Conservation (phyloP, 192 early-diverging fungal genomes). For the Coemansia sp. region DNA sequence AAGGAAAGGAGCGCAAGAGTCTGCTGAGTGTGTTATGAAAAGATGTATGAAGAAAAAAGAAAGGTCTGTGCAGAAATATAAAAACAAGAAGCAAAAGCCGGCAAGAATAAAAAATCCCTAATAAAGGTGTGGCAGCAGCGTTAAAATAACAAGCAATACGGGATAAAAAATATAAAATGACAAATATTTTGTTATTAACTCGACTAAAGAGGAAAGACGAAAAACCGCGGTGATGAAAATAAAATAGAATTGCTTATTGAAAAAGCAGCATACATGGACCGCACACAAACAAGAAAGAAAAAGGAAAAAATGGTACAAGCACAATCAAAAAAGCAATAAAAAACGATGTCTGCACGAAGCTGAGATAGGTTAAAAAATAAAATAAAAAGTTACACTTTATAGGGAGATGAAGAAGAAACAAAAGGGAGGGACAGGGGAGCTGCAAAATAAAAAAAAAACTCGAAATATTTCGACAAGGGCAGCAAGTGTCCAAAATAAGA, state of each 20-base stretch:
- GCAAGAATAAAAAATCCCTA: not conserved
- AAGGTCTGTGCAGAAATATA: conserved; percentile 1
- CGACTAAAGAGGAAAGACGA: not conserved
- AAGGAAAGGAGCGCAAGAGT: too few species aligned
- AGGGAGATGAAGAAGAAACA: not conserved
- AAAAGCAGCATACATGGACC: too few species aligned
- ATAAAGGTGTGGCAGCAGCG: not conserved
- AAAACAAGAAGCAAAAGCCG: not conserved
- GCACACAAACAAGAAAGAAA: not conserved
- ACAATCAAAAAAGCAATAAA: not conserved
- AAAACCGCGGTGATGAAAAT: not conserved
- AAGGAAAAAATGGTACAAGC: not conserved
- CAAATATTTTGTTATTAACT: not conserved
- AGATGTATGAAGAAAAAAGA: not conserved
- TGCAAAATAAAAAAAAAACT: conserved; percentile 4
- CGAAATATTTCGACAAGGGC: not conserved
- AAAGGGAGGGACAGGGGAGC: not conserved
- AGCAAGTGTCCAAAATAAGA: not conserved
- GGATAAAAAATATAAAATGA: not conserved
- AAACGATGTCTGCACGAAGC: not conserved
- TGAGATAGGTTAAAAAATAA: not conserved
- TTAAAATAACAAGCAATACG: not conserved
- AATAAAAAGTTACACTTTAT: not conserved
- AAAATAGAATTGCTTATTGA: not conserved
- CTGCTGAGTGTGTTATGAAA: too few species aligned